These are phyloP conservation scores for Aureobasidium leucospermi DNA, from an alignment of 2,329 filamentous ascomycete genomes.

Conservation along the genomic window DNA sequence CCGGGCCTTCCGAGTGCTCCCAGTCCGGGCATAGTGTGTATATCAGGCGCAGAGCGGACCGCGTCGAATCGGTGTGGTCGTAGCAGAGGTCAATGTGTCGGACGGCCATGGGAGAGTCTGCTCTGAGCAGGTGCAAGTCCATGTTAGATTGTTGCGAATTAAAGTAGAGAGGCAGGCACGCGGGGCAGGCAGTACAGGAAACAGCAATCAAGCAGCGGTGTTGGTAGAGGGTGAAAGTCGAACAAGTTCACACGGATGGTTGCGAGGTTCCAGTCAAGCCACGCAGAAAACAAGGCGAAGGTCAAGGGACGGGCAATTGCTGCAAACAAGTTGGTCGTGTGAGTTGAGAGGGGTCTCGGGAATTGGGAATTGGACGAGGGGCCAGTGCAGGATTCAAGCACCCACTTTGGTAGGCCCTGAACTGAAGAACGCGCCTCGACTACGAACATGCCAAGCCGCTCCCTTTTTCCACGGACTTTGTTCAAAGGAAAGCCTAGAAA, in stretches of 20 bases:
- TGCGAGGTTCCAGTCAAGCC: neutral
- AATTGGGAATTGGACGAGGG: constrained; percentile 1
- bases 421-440: neutral
- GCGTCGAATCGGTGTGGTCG: constrained; percentile 66
- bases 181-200: constrained; percentile 7
- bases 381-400: neutral
- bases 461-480: neutral
- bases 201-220: neutral
- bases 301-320: neutral
- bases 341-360: constrained; percentile 4
- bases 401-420: neutral
- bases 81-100: constrained; percentile 67
- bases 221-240: neutral
- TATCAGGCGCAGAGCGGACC: constrained; percentile 72
- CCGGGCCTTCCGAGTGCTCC: constrained; percentile 59
- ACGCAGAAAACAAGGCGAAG: neutral
- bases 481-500: neutral
- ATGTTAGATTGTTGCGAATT: constrained; percentile 5
- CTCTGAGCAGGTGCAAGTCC: constrained; percentile 16
- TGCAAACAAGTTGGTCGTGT: neutral
- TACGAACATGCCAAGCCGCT: neutral
- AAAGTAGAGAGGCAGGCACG: neutral
- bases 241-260: neutral
- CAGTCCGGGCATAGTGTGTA: constrained; percentile 76
- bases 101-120: constrained; percentile 28